phyloP scores from a whole-genome alignment of 495 filamentous ascomycete species.

The Durotheca rogersii region DNA sequence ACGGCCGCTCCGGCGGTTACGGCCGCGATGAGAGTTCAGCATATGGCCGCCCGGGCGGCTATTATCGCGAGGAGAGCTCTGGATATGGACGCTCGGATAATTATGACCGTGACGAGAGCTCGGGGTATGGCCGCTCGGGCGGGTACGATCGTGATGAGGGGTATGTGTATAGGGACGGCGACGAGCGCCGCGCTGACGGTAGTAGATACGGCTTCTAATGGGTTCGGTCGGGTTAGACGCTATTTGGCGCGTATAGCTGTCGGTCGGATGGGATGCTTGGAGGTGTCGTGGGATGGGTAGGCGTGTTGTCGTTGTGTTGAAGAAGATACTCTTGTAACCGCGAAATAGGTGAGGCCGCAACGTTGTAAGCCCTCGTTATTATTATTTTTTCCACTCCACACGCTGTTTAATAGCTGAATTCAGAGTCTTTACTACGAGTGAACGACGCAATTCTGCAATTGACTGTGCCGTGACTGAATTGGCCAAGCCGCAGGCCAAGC shows the following conservation, averaged over 20 bases:
- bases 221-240: constrained; percentile 1
- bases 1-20: too few species aligned
- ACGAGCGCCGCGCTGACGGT: constrained; percentile 19
- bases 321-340: constrained; percentile 28
- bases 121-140: too few species aligned
- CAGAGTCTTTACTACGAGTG: too few species aligned
- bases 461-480: background rate
- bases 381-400: too few species aligned
- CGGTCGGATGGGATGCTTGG: constrained; percentile 5
- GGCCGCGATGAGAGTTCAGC: constrained; percentile 16
- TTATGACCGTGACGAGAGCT: constrained; percentile 21
- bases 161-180: too few species aligned
- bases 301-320: constrained; percentile 13
- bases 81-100: constrained; percentile 30
- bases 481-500: constrained; percentile 6
- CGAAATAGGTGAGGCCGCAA: constrained; percentile 5
- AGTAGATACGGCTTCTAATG: constrained; percentile 23
- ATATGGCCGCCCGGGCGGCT: constrained; percentile 10
- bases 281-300: background rate
- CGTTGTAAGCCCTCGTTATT: constrained; percentile 1
- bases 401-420: too few species aligned
- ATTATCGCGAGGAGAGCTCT: constrained; percentile 6
- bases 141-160: constrained; percentile 33
- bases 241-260: background rate
- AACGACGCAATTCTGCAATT: too few species aligned